Percentiles rank a stretch among this genome's conserved stretches.
phyloP scores from a whole-genome alignment of 2,329 filamentous ascomycete species.

The Dactylellina sp. region DNA sequence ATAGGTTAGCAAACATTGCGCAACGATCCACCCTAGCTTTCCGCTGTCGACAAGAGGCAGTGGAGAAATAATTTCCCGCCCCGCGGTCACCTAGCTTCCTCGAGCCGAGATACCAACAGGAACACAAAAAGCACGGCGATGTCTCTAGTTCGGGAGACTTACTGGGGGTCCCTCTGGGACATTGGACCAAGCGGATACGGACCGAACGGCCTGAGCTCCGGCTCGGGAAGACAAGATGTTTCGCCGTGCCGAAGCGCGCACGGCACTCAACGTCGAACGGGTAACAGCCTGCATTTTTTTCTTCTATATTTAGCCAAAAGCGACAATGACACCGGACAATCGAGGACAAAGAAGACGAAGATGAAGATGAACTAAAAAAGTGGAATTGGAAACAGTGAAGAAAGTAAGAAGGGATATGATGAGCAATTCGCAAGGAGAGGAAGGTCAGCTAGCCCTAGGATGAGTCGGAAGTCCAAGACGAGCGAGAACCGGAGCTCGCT shows the following conservation, averaged over 20 bases:
- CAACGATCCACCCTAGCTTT: not conserved
- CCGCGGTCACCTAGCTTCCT: conserved; percentile 17
- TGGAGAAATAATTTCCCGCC: conserved; percentile 33
- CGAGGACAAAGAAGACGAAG: conserved; percentile 10
- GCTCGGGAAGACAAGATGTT: conserved; percentile 40
- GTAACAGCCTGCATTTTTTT: conserved; percentile 49
- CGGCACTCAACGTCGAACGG: conserved; percentile 40
- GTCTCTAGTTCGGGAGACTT: conserved; percentile 65
- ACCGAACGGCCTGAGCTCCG: conserved; percentile 66
- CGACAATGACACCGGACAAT: conserved; percentile 13
- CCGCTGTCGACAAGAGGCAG: conserved; percentile 31
- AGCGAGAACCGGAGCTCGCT: conserved; percentile 53
- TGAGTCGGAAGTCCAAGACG: not conserved
- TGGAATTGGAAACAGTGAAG: not conserved
- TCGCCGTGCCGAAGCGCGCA: conserved; percentile 50
- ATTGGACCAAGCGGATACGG: conserved; percentile 87
- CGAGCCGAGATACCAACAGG: conserved; percentile 38
- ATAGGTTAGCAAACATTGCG: conserved; percentile 48
- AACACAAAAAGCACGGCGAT: conserved; percentile 23
- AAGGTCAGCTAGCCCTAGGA: conserved; percentile 15
- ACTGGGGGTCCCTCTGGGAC: conserved; percentile 95
- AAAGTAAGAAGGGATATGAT: conserved; percentile 4
- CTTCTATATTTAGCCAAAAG: conserved; percentile 8
- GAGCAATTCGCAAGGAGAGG: conserved; percentile 8
- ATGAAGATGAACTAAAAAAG: conserved; percentile 20